phyloP scores from a whole-genome alignment of 208 protist species.

The Crithidia sp. region DNA sequence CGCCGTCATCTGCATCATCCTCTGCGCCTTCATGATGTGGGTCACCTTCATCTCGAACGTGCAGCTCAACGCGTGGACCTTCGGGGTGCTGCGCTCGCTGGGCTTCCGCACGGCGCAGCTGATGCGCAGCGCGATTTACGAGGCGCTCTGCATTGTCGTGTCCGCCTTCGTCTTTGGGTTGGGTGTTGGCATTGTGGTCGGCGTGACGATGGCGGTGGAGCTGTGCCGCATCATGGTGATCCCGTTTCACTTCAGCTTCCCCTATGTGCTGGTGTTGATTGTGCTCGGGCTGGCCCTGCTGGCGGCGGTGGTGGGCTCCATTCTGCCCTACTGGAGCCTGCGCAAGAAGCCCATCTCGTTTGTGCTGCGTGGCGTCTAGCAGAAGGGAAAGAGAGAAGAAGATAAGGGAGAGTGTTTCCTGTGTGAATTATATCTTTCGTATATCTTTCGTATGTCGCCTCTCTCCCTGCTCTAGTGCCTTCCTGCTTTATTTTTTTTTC shows the following conservation, averaged over 20 bases:
- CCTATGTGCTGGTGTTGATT: conserved; percentile 82
- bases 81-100: conserved; percentile 94
- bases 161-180: conserved; percentile 88
- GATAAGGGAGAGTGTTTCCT: conserved; percentile 13
- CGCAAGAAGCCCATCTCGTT: conserved; percentile 74
- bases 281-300: conserved; percentile 77
- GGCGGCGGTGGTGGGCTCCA: conserved; percentile 88
- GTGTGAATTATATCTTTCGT: not conserved
- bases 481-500: conserved; percentile 24
- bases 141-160: conserved; percentile 93
- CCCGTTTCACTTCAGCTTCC: conserved; percentile 91
- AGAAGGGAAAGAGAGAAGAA: not conserved
- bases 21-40: conserved; percentile 97
- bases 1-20: conserved; percentile 80
- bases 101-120: conserved; percentile 88
- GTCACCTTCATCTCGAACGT: conserved; percentile 96
- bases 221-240: conserved; percentile 89
- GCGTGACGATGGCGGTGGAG: conserved; percentile 87
- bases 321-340: conserved; percentile 76
- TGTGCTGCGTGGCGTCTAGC: conserved; percentile 55
- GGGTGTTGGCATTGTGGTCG: conserved; percentile 71
- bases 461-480: not conserved
- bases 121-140: conserved; percentile 93
- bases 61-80: conserved; percentile 93
- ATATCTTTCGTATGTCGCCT: conserved; percentile 2